Evolutionary conservation across 345 rosid species (phyloP), one percentile per base, ranked within the genome.

Genomic region (Hibiscus mutabilis): DNA sequence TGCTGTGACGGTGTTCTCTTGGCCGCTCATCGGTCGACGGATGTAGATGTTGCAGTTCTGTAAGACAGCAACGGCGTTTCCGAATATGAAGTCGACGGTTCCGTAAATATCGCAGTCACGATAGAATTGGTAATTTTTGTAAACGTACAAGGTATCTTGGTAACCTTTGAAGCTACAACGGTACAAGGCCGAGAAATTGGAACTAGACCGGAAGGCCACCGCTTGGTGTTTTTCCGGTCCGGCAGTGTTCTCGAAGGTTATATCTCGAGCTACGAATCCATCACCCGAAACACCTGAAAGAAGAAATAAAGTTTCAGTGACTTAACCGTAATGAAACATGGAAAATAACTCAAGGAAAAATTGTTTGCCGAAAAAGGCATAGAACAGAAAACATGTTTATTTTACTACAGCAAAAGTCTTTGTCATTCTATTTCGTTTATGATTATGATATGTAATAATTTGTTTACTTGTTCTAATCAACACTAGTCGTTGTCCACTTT

Each of bases 211-310:
- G 67, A 93, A 83, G 6, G 98, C 98, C 40, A 93, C 98, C 0
- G 98, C 98, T n/a, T 91, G 98, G 69, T 87, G 85, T 19, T 91
- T 89, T 70, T 73, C 69, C 2, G 97, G 94, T 6, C 97, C 98
- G 4, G 98, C 98, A 0, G 96, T 89, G 91, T 93, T 93, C 73
- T 87, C 82, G 76, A 91, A 89, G 11, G 96, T 91, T 58, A 93
- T 86, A 77, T 70, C 94, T 46, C 84, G 79, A 3, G 98, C 97
- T 13, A 93, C 82, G 81, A 93, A 93, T 11, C 96, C 86, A 22
- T 46, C 65, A 2, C 96, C 97, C 44, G 82, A 47, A 31, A 91
- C 86, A 79, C 83, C 98, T 93, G 85, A 12, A 2, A 22, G 1
- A n/a, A n/a, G n/a, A n/a, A n/a, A n/a, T n/a, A n/a, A n/a, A n/a